These are phyloP conservation scores for Pseudogymnoascus sp. DNA, from an alignment of 2,329 filamentous ascomycete genomes.

Conservation along the genomic window DNA sequence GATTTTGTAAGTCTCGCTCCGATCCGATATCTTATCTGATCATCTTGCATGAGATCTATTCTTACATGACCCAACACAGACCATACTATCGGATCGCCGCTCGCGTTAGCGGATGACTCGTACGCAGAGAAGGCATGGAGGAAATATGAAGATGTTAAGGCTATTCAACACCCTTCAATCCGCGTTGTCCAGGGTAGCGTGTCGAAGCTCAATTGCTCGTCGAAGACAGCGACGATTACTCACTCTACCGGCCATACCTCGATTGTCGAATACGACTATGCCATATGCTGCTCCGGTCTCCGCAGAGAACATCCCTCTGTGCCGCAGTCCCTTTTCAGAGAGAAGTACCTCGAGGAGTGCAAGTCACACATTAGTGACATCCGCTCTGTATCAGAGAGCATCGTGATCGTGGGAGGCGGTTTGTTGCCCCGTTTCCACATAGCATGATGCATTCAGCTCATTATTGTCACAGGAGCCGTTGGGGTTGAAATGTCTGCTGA, in stretches of 20 bases:
- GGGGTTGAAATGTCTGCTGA: conserved; percentile 78
- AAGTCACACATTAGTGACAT: conserved; percentile 50
- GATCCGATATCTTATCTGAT: not conserved
- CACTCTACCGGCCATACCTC: conserved; percentile 37
- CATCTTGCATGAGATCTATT: not conserved
- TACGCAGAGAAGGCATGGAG: conserved; percentile 64
- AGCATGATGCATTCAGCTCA: not conserved
- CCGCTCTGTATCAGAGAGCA: conserved; percentile 43
- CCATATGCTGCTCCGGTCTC: conserved; percentile 64
- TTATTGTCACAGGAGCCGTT: conserved; percentile 50
- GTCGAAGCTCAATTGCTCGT: conserved; percentile 47
- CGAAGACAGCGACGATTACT: conserved; percentile 50
- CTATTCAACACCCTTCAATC: conserved; percentile 54
- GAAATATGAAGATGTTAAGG: conserved; percentile 57
- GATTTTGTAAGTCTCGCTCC: conserved; percentile 55
- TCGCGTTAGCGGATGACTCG: conserved; percentile 55
- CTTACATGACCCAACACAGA: conserved; percentile 36
- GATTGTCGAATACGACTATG: conserved; percentile 55
- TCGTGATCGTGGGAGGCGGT: conserved; percentile 68
- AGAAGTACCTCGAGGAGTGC: conserved; percentile 55
- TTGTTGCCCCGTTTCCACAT: conserved; percentile 11
- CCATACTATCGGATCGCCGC: conserved; percentile 67
- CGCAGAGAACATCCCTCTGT: conserved; percentile 64
- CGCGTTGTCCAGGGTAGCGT: conserved; percentile 59
- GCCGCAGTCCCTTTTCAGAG: conserved; percentile 53